Percentiles rank a stretch among this genome's conserved stretches.
These are phyloP conservation scores for Cladosporium austrohemisphaericum DNA, from an alignment of 2,329 filamentous ascomycete species.

Conservation along the genomic window DNA sequence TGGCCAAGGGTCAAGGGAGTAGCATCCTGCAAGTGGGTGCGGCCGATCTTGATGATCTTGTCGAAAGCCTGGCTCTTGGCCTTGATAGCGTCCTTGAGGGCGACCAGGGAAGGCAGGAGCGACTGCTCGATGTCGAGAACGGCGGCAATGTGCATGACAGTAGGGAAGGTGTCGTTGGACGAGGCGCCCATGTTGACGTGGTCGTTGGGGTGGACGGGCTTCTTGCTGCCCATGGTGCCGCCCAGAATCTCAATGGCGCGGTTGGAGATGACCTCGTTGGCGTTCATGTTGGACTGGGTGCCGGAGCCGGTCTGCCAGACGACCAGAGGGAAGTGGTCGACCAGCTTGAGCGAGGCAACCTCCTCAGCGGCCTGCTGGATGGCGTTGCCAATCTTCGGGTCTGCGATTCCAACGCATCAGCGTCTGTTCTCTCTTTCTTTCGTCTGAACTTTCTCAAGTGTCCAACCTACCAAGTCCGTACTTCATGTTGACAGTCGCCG, in stretches of 20 bases:
- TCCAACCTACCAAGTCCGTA: slow-evolving; percentile 71
- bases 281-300: slow-evolving; percentile 99
- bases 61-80: slow-evolving; percentile 86
- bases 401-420: slow-evolving; percentile 42
- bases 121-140: slow-evolving; percentile 87
- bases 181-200: slow-evolving; percentile 99
- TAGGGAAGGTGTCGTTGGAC: slow-evolving; percentile 98
- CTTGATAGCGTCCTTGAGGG: slow-evolving; percentile 78
- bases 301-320: slow-evolving; percentile 99
- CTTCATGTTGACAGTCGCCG: slow-evolving; percentile 91
- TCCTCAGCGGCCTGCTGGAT: slow-evolving; percentile 93
- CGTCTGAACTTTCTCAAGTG: not conserved
- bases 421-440: not conserved
- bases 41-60: slow-evolving; percentile 97
- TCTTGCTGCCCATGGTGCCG: slow-evolving; percentile 91
- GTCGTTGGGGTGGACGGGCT: slow-evolving; percentile 98
- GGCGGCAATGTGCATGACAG: slow-evolving; percentile 98
- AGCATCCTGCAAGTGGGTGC: slow-evolving; percentile 95
- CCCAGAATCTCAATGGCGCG: slow-evolving; percentile 97
- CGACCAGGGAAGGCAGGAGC: slow-evolving; percentile 77
- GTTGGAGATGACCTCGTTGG: slow-evolving; percentile 99
- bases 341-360: slow-evolving; percentile 86
- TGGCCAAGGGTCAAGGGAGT: slow-evolving; percentile 93
- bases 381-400: slow-evolving; percentile 82
- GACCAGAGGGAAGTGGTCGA: slow-evolving; percentile 96